A percentile compares a stretch with the other conserved stretches of the same genome.
These are phyloP conservation scores for Eucalyptus sideroxylon DNA, from an alignment of 345 rosid species.

Conservation along the genomic window DNA sequence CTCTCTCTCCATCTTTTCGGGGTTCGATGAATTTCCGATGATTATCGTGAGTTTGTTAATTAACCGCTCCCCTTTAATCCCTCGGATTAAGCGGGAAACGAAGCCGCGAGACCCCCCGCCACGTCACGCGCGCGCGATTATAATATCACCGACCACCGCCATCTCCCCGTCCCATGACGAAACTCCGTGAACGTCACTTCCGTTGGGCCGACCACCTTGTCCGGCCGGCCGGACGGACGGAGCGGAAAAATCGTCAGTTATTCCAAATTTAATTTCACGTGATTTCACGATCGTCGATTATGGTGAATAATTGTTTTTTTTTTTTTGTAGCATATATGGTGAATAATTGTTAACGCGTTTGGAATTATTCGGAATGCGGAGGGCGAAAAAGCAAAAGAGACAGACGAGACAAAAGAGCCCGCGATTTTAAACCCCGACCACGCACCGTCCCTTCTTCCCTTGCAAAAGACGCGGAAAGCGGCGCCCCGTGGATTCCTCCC, in stretches of 20 bases:
- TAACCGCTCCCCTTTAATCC: not conserved
- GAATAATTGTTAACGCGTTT: not conserved
- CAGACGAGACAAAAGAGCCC: not conserved
- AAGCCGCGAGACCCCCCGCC: not conserved
- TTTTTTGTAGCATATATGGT: too few species aligned
- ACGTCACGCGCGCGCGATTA: slow-evolving; percentile 10
- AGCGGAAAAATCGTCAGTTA: too few species aligned
- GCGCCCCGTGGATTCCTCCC: not conserved
- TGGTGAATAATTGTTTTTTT: not conserved
- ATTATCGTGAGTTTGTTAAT: not conserved
- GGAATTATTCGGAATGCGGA: not conserved
- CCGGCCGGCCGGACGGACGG: not conserved
- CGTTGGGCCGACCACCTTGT: not conserved
- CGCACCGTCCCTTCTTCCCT: not conserved
- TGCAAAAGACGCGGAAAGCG: not conserved
- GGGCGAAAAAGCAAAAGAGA: not conserved
- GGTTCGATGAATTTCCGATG: not conserved
- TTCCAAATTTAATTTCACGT: too few species aligned
- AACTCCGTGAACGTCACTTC: not conserved
- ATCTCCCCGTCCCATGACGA: not conserved
- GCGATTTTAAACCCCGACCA: not conserved
- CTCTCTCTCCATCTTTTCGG: not conserved
- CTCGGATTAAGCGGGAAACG: not conserved
- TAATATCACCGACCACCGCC: slow-evolving; percentile 23
- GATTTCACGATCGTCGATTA: too few species aligned